Evolutionary conservation across 2,329 filamentous ascomycete genomes (phyloP).

Genomic region (Paraconiothyrium brasiliense): DNA sequence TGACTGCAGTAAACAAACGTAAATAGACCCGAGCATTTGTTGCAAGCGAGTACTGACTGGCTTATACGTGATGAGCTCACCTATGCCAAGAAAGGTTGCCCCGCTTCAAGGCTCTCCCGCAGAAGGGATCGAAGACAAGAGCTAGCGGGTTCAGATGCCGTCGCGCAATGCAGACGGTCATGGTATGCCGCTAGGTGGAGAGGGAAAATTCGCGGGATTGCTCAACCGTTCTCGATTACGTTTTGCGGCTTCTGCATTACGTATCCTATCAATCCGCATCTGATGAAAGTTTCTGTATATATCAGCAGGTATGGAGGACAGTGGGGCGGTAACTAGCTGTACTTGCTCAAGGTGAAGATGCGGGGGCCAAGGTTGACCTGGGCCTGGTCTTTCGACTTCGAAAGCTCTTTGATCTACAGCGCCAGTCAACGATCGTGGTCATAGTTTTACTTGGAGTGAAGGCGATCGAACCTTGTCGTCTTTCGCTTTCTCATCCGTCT

Average conservation of each 20-base stretch:
- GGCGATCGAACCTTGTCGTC: constrained; percentile 62
- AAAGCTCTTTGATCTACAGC: constrained; percentile 56
- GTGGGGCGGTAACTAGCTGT: constrained; percentile 22
- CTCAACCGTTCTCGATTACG: constrained; percentile 81
- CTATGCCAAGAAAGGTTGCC: constrained; percentile 27
- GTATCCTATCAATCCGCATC: constrained; percentile 80
- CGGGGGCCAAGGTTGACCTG: constrained; percentile 74
- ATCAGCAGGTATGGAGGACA: not conserved
- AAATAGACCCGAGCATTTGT: constrained; percentile 8
- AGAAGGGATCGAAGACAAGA: too few relatives aligned
- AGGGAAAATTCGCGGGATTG: constrained; percentile 83
- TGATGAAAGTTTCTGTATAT: constrained; percentile 79
- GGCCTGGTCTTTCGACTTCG: constrained; percentile 56
- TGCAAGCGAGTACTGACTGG: constrained; percentile 16
- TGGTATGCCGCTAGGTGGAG: constrained; percentile 73
- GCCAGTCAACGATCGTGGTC: constrained; percentile 19
- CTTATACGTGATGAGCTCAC: constrained; percentile 20
- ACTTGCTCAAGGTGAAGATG: constrained; percentile 87
- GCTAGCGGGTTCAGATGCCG: not conserved
- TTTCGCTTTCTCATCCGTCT: constrained; percentile 71
- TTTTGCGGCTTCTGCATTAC: constrained; percentile 80
- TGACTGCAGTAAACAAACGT: constrained; percentile 38
- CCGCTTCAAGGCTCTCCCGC: constrained; percentile 16
- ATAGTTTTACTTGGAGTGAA: not conserved
- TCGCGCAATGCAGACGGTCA: constrained; percentile 15